phyloP scores from a whole-genome alignment of 164 flowering plant genomes.

The Macadamia integrifolia region DNA sequence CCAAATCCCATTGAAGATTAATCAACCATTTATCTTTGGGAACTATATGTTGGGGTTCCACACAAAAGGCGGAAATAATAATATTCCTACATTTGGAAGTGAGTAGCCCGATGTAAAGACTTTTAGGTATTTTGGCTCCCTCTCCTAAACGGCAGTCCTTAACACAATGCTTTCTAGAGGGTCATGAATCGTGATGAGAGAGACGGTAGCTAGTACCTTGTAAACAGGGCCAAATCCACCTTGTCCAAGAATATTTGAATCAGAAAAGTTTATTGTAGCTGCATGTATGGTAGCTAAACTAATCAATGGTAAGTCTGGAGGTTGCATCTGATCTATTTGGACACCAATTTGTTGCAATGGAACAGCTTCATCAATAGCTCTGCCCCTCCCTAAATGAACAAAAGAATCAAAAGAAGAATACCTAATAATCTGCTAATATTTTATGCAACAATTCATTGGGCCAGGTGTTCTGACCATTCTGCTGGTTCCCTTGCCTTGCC shows the following conservation, averaged over 20 bases:
- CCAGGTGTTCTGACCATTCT: not conserved
- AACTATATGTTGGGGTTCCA: too few species aligned
- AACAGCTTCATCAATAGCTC: not conserved
- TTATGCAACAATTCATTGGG: not conserved
- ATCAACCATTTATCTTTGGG: too few species aligned
- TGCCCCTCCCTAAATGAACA: slow-evolving; percentile 4
- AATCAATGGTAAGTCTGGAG: slow-evolving; percentile 13
- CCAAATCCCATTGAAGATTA: not conserved
- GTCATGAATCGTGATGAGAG: too few species aligned
- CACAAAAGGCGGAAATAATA: too few species aligned
- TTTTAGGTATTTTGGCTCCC: too few species aligned
- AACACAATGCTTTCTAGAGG: too few species aligned
- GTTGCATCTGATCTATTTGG: not conserved
- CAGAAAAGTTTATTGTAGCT: slow-evolving; percentile 34
- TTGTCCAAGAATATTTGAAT: slow-evolving; percentile 34
- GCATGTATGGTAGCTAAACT: slow-evolving; percentile 13
- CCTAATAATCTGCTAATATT: too few species aligned
- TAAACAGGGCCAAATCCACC: slow-evolving; percentile 50
- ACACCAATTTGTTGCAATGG: not conserved
- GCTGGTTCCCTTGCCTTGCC: not conserved
- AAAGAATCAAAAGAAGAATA: too few species aligned
- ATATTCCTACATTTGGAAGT: too few species aligned
- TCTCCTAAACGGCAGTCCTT: too few species aligned
- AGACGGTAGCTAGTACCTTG: not conserved
- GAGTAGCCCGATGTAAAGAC: too few species aligned